Base-by-base conservation (phyloP, 1,284 basidiomycete species). In the Grifola frondosa region DNA sequence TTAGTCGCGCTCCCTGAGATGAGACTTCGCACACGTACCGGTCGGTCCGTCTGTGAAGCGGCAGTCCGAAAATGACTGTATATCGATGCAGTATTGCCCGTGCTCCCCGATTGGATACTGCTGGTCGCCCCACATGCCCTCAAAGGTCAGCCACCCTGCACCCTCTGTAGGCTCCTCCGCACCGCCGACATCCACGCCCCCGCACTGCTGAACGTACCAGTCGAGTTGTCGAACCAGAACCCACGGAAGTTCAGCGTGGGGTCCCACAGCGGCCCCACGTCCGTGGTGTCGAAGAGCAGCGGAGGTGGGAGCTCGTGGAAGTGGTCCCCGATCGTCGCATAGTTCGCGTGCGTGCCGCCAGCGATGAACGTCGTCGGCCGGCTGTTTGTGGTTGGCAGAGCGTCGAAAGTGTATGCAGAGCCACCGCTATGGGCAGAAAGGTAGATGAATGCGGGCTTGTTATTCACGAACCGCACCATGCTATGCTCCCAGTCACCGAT, bases 401-500 rank as follows among this genome's bases (percentile, higher is more conserved):
- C 52, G 32, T 31, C 36, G 43, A 46, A 58, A 6, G 40, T 53
- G 46, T 59, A 64, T 8, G 61, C 54, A 15, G 52, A 31, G 21
- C 63, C 63, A 29, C 59, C 54, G 20, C 40, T 37, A 40, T 65
- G 63, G 12, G 56, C 59, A 16, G 62, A 64, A 32, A 62, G 53
- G 44, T 62, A 63, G 30, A 65, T 40, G 20, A 50, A 37, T 24
- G 46, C 33, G 3, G 63, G 63, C 13, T 42, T 40, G n/a, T 59
- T 58, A 48, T 61, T 49, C n/a, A 57, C 40, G 46, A 65, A 64
- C 19, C 63, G 60, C 7, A 65, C 54, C 61, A 62, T 62, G 20
- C 54, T 51, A 46, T 64, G 60, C 46, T 65, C 63, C 62, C 61
- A 63, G 43, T 65, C 63, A 13, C 62, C 61, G 34, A 62, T 52